A percentile compares a stretch with the other conserved stretches of the same genome.
These are phyloP conservation scores for Glebionis coronaria DNA, from an alignment of 129 eudicot species.

Conservation along the genomic window DNA sequence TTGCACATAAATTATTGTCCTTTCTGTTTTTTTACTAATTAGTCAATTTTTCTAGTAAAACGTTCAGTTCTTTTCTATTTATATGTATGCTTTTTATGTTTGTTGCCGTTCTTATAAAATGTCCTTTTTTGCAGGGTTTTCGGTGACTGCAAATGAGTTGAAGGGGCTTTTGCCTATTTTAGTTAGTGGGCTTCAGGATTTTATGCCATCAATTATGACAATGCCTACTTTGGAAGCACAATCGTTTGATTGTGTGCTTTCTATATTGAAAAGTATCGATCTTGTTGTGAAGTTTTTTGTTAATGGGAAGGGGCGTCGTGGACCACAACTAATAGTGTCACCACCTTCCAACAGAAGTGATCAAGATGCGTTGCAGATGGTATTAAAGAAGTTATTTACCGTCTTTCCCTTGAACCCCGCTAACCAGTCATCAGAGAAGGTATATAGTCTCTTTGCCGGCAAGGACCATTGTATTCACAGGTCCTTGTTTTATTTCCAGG, in stretches of 20 bases:
- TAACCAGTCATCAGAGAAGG: slow-evolving; percentile 62
- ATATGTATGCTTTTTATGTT: not conserved
- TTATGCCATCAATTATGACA: slow-evolving; percentile 45
- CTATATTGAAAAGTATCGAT: slow-evolving; percentile 67
- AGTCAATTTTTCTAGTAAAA: not conserved
- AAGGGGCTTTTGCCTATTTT: slow-evolving; percentile 67
- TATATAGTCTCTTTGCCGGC: slow-evolving; percentile 12
- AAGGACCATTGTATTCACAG: not conserved
- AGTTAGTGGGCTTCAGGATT: slow-evolving; percentile 69
- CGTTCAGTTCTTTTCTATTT: not conserved
- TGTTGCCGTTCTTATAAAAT: not conserved
- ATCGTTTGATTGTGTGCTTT: slow-evolving; percentile 78
- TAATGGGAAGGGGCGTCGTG: slow-evolving; percentile 29
- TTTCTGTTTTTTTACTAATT: slow-evolving; percentile 1
- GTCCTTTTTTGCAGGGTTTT: slow-evolving; percentile 39
- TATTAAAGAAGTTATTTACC: slow-evolving; percentile 63
- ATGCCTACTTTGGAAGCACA: slow-evolving; percentile 56
- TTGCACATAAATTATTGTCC: not conserved
- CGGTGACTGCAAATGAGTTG: slow-evolving; percentile 43
- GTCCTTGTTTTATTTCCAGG: slow-evolving; percentile 1
- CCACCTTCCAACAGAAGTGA: slow-evolving; percentile 23
- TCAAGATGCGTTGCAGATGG: slow-evolving; percentile 31
- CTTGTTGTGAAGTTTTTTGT: slow-evolving; percentile 50
- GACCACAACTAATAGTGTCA: slow-evolving; percentile 23
- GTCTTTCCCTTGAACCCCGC: slow-evolving; percentile 57